Percentiles rank a stretch among this genome's conserved stretches.
Conservation (phyloP, 1,284 basidiomycete species). For the Tylopilus microsporus region DNA sequence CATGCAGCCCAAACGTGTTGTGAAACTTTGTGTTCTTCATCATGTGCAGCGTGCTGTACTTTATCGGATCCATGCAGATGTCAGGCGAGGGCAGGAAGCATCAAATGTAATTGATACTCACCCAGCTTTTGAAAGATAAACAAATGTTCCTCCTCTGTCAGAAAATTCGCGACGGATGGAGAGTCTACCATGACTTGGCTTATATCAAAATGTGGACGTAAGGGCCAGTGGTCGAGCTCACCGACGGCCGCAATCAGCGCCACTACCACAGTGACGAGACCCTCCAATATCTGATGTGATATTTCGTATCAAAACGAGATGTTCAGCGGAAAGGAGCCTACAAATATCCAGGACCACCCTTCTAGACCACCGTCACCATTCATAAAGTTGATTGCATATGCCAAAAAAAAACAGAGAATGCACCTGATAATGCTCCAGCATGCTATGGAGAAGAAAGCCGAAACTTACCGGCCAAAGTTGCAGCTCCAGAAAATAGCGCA, state of each 20-base stretch:
- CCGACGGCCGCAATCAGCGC: neutral
- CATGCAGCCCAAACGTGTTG: constrained; percentile 5
- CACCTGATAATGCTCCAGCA: neutral
- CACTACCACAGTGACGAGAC: neutral
- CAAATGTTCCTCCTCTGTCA: neutral
- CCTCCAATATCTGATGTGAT: constrained; percentile 4
- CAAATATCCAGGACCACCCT: constrained; percentile 11
- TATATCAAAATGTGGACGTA: neutral
- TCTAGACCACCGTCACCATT: neutral
- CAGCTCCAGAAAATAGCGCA: constrained; percentile 8
- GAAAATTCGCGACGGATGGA: constrained; percentile 1
- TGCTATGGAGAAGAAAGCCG: neutral
- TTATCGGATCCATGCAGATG: neutral
- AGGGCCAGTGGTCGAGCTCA: neutral
- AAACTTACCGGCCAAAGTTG: constrained; percentile 1
- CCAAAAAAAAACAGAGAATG: constrained; percentile 3
- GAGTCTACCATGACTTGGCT: constrained; percentile 5
- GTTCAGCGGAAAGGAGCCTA: neutral
- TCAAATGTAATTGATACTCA: neutral
- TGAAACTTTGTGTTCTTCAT: neutral
- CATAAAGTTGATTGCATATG: constrained; percentile 7
- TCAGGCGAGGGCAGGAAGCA: neutral
- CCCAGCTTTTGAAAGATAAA: neutral
- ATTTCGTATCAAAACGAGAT: neutral
- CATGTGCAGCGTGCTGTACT: neutral